Evolutionary conservation across 208 protist genomes (phyloP).

Genomic region (Zelonia costaricensis): DNA sequence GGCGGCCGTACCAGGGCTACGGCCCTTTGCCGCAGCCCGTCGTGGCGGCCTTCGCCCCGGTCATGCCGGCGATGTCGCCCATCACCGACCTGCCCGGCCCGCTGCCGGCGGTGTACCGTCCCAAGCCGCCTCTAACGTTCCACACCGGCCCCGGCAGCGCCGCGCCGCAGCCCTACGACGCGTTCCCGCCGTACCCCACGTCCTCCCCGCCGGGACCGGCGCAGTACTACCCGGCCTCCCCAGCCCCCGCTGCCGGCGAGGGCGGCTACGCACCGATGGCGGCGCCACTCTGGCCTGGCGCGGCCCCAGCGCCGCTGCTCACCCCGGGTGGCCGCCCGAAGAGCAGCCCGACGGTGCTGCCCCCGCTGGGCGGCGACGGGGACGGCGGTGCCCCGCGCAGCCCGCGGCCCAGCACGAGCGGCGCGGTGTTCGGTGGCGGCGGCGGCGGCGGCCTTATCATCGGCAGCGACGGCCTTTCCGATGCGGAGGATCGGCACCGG

Average conservation of each 20-base stretch:
- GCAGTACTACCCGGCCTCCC: constrained; percentile 3
- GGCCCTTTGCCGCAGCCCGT: constrained; percentile 12
- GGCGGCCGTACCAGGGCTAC: background rate
- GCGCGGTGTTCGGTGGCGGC: constrained; percentile 4
- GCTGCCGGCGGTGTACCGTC: constrained; percentile 38
- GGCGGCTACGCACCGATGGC: too few relatives aligned
- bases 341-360: constrained; percentile 13
- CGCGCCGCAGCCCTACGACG: background rate
- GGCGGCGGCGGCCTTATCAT: constrained; percentile 16
- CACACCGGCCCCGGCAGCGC: constrained; percentile 10
- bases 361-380: background rate
- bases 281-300: too few relatives aligned
- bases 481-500: constrained; percentile 20
- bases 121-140: constrained; percentile 45
- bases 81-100: constrained; percentile 31
- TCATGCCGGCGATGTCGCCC: constrained; percentile 26
- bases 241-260: background rate
- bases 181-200: background rate
- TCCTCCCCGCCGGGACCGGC: background rate
- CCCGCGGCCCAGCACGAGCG: constrained; percentile 13
- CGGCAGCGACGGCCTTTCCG: constrained; percentile 29
- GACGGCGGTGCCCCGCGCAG: constrained; percentile 5
- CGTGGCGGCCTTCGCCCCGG: constrained; percentile 22
- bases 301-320: constrained; percentile 4
- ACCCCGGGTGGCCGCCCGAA: background rate